These are phyloP conservation scores for Lumnitzera racemosa DNA, from an alignment of 345 rosid species.

Conservation along the genomic window DNA sequence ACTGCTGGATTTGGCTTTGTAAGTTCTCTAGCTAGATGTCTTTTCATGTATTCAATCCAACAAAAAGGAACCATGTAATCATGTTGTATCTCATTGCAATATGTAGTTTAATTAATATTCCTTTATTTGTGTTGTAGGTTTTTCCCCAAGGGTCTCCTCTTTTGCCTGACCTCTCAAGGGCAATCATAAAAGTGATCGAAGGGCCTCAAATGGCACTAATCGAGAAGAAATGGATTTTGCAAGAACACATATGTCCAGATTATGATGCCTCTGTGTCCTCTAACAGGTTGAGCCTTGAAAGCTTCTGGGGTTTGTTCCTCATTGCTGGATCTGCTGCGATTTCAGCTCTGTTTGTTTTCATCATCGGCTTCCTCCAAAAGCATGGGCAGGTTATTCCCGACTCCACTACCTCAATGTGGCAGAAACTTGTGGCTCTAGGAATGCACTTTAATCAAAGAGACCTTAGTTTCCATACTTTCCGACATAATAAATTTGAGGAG, in stretches of 20 bases:
- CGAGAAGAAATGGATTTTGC: background rate
- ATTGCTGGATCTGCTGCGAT: constrained; percentile 7
- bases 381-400: background rate
- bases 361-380: background rate
- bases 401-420: background rate
- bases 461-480: background rate
- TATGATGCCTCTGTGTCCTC: constrained; percentile 3
- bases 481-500: background rate
- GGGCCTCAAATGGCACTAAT: constrained; percentile 5
- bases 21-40: constrained; percentile 3
- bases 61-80: too few relatives aligned
- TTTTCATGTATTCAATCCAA: background rate
- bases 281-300: constrained; percentile 1
- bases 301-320: constrained; percentile 12
- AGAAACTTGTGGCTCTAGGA: background rate
- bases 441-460: constrained; percentile 5
- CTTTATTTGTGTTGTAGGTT: background rate
- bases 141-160: constrained; percentile 8
- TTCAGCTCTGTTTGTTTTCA: constrained; percentile 1
- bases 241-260: background rate
- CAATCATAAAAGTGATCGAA: constrained; percentile 8
- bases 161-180: constrained; percentile 7
- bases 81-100: too few relatives aligned
- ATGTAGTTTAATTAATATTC: too few relatives aligned
- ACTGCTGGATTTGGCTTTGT: constrained; percentile 36